A percentile compares a stretch with the other conserved stretches of the same genome.
These are phyloP conservation scores for Scopulariopsis brevicaulis DNA, from an alignment of 2,329 filamentous ascomycete genomes.

Conservation along the genomic window DNA sequence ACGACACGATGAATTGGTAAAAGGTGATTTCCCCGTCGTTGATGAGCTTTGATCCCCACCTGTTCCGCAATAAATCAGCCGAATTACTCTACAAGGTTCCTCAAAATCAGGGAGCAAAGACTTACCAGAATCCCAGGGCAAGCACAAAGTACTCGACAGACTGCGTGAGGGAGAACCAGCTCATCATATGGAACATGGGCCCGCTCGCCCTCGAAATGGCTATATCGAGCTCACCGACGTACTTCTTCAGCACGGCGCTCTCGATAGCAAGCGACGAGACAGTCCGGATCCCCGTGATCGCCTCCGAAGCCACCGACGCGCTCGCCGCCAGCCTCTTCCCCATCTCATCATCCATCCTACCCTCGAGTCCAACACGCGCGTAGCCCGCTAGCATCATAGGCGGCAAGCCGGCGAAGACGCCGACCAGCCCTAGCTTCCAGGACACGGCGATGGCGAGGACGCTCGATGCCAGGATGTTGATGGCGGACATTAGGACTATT, in stretches of 20 bases:
- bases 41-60: constrained; percentile 9
- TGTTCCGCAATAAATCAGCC: constrained; percentile 6
- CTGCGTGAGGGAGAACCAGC: constrained; percentile 27
- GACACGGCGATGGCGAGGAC: constrained; percentile 32
- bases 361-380: constrained; percentile 33
- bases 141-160: constrained; percentile 24
- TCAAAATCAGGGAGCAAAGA: background rate
- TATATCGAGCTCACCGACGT: constrained; percentile 16
- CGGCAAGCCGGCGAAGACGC: constrained; percentile 31
- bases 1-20: constrained; percentile 28
- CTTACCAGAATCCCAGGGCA: constrained; percentile 25
- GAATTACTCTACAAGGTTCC: background rate
- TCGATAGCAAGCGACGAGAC: constrained; percentile 37
- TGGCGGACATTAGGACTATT: constrained; percentile 30
- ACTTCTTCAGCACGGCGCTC: constrained; percentile 23
- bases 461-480: constrained; percentile 31
- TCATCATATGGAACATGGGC: constrained; percentile 24
- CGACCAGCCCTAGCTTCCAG: constrained; percentile 38
- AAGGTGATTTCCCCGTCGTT: constrained; percentile 19
- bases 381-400: constrained; percentile 32
- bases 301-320: constrained; percentile 35
- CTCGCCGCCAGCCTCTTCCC: constrained; percentile 30
- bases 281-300: constrained; percentile 34
- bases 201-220: constrained; percentile 17
- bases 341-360: constrained; percentile 30